These are phyloP conservation scores for Myxozyma neotropica DNA, from an alignment of 805 yeast species.

Conservation along the genomic window DNA sequence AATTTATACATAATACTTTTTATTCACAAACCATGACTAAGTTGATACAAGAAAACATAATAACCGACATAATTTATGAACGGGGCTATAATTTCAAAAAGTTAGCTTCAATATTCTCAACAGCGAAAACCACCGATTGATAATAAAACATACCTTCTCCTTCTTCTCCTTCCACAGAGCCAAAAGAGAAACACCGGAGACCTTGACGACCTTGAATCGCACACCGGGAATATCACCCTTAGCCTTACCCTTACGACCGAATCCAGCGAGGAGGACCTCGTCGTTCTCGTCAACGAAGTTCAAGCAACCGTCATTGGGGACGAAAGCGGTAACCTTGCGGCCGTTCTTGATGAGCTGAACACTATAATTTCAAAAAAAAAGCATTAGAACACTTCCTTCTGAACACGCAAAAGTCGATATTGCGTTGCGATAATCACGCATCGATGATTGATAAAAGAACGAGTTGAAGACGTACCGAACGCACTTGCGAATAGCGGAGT, in stretches of 20 bases:
- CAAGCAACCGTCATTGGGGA: slow-evolving; percentile 99
- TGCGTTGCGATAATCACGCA: too few relatives aligned
- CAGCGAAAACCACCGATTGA: not conserved
- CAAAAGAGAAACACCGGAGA: slow-evolving; percentile 98
- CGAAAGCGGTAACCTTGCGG: slow-evolving; percentile 99
- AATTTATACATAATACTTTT: slow-evolving; percentile 14
- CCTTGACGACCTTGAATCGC: slow-evolving; percentile 99
- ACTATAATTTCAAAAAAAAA: slow-evolving; percentile 40
- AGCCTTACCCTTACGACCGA: slow-evolving; percentile 99
- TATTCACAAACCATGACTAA: slow-evolving; percentile 20
- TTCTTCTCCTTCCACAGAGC: slow-evolving; percentile 99
- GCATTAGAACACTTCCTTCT: not conserved
- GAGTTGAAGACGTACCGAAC: too few relatives aligned
- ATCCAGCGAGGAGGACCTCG: slow-evolving; percentile 99
- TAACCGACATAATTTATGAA: slow-evolving; percentile 20
- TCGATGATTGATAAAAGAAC: too few relatives aligned
- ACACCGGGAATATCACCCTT: slow-evolving; percentile 99
- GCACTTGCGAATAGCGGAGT: slow-evolving; percentile 99
- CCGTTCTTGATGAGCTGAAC: slow-evolving; percentile 99
- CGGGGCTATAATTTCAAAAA: slow-evolving; percentile 15
- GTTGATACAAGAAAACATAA: slow-evolving; percentile 15
- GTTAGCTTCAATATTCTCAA: not conserved
- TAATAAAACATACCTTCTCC: slow-evolving; percentile 96
- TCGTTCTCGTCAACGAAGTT: slow-evolving; percentile 99
- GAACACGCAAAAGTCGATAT: slow-evolving; percentile 44